Conservation (phyloP, 2,329 filamentous ascomycete species). For the Fusarium odoratissimum region DNA sequence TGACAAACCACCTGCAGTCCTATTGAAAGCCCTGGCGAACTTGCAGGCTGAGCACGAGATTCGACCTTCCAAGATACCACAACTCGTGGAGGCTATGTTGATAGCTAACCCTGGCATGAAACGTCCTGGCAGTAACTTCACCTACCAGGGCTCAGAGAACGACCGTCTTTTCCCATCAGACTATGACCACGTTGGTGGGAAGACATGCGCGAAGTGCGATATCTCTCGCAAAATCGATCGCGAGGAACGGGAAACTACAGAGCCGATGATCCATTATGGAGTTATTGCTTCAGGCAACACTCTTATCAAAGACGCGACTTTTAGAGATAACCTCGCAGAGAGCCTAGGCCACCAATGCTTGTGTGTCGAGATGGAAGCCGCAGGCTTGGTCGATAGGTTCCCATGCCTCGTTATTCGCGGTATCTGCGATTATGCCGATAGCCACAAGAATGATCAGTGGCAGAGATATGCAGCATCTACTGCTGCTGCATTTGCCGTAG, state of each 20-base stretch:
- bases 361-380: slow-evolving; percentile 1
- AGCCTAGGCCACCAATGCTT: not conserved
- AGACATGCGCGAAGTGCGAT: slow-evolving; percentile 17
- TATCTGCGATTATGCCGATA: not conserved
- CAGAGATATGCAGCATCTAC: not conserved
- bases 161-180: slow-evolving; percentile 24
- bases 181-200: slow-evolving; percentile 5
- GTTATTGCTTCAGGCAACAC: slow-evolving; percentile 41
- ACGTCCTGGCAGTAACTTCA: not conserved
- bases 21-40: slow-evolving; percentile 17
- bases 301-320: not conserved
- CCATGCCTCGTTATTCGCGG: not conserved
- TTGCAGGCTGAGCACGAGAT: slow-evolving; percentile 31
- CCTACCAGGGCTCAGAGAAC: slow-evolving; percentile 20
- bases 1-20: slow-evolving; percentile 11
- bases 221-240: not conserved
- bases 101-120: slow-evolving; percentile 11
- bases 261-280: slow-evolving; percentile 39
- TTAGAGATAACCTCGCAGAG: not conserved
- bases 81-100: not conserved
- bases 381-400: not conserved
- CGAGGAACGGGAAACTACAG: not conserved
- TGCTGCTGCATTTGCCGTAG: not conserved
- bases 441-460: not conserved
- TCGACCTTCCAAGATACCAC: not conserved